phyloP scores from a whole-genome alignment of 345 rosid genomes.

The Corchorus olitorius region DNA sequence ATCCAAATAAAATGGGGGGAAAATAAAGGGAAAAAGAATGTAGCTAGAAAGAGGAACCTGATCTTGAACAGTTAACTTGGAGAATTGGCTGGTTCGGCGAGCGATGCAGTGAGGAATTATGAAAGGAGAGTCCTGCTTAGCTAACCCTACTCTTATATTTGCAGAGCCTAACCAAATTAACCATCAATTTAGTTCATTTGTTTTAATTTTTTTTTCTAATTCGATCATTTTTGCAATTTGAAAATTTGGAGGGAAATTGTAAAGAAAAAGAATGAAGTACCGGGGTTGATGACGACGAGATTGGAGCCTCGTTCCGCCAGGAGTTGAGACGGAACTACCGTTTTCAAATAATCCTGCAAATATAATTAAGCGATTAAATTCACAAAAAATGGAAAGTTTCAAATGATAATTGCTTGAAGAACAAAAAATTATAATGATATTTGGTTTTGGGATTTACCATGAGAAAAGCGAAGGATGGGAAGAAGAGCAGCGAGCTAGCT shows the following conservation, averaged over 20 bases:
- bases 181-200: slow-evolving; percentile 26
- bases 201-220: neutral
- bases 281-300: slow-evolving; percentile 85
- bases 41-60: slow-evolving; percentile 47
- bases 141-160: slow-evolving; percentile 74
- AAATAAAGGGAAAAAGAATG: neutral
- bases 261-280: slow-evolving; percentile 28
- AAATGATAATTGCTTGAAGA: neutral
- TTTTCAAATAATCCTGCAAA: slow-evolving; percentile 88
- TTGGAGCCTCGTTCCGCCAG: slow-evolving; percentile 84
- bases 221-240: neutral
- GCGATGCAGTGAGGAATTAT: slow-evolving; percentile 84
- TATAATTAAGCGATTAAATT: neutral
- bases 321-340: slow-evolving; percentile 89
- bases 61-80: slow-evolving; percentile 57
- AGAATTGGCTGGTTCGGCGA: slow-evolving; percentile 47
- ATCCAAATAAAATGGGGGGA: neutral
- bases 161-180: slow-evolving; percentile 52
- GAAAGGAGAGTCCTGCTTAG: slow-evolving; percentile 73
- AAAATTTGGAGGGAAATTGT: neutral
- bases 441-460: slow-evolving; percentile 18
- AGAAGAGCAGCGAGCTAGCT: neutral
- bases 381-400: neutral
- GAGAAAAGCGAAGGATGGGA: neutral
- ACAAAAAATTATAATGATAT: neutral